Percentiles rank a stretch among this genome's conserved stretches.
phyloP scores from a whole-genome alignment of 2,329 filamentous ascomycete species.

The Fusarium miscanthi region DNA sequence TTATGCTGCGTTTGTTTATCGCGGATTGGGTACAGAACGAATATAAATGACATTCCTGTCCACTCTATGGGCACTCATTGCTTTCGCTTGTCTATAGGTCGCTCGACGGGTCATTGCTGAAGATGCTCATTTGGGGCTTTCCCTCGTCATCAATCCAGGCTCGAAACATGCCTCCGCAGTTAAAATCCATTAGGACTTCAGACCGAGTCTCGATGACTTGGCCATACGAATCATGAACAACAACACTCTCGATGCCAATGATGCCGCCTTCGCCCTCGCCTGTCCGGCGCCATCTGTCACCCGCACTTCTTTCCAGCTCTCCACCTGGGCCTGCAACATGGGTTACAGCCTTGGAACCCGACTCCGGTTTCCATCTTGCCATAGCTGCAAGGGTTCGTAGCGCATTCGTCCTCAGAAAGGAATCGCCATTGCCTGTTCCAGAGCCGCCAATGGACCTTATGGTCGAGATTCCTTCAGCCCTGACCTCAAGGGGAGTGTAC shows the following conservation, averaged over 20 bases:
- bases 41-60: constrained; percentile 42
- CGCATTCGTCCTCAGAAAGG: constrained; percentile 79
- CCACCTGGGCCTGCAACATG: constrained; percentile 77
- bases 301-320: constrained; percentile 79
- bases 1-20: constrained; percentile 23
- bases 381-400: constrained; percentile 79
- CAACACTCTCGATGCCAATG: constrained; percentile 78
- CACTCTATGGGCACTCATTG: constrained; percentile 2
- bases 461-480: constrained; percentile 19
- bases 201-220: constrained; percentile 55
- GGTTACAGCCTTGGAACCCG: constrained; percentile 68
- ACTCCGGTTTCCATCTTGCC: constrained; percentile 68
- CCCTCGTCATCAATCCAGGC: constrained; percentile 77
- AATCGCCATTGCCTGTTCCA: constrained; percentile 89
- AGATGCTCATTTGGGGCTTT: constrained; percentile 62
- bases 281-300: constrained; percentile 75
- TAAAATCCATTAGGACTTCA: constrained; percentile 79
- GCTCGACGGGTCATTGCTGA: constrained; percentile 48
- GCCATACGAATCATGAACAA: constrained; percentile 58
- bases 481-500: constrained; percentile 50
- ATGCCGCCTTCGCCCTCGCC: constrained; percentile 88
- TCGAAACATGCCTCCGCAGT: constrained; percentile 89
- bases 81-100: constrained; percentile 12
- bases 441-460: constrained; percentile 69
- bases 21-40: constrained; percentile 37